Conservation (phyloP, 129 eudicot genomes). For the Oenanthe sinensis region DNA sequence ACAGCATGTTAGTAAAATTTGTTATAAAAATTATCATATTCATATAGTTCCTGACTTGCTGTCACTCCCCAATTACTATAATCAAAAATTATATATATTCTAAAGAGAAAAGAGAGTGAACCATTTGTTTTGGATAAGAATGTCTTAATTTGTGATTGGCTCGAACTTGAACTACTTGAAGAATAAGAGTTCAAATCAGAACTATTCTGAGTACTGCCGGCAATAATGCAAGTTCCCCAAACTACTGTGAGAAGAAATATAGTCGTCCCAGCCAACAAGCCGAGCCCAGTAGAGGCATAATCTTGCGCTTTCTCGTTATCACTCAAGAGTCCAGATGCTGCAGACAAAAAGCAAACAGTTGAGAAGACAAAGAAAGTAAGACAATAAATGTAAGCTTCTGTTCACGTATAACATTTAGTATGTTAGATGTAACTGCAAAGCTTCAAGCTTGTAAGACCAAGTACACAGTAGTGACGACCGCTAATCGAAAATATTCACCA, state of each 20-base stretch:
- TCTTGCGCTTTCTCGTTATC: conserved; percentile 49
- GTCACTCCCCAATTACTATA: background rate
- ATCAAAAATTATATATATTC: background rate
- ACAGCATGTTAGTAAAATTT: background rate
- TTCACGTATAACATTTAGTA: background rate
- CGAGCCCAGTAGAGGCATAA: conserved; percentile 61
- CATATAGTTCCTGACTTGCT: background rate
- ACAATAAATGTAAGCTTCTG: background rate
- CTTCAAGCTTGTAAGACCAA: background rate
- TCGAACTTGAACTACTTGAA: conserved; percentile 12
- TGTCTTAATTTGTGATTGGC: conserved; percentile 18
- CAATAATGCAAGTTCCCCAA: conserved; percentile 75
- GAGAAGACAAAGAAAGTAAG: background rate
- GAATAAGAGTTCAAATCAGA: conserved; percentile 2
- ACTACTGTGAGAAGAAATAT: conserved; percentile 56
- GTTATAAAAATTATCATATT: background rate
- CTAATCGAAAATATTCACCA: background rate
- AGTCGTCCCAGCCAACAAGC: conserved; percentile 69
- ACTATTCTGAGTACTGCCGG: conserved; percentile 29
- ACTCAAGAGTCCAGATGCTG: conserved; percentile 61
- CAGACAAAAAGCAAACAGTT: conserved; percentile 5
- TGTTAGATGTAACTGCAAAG: background rate
- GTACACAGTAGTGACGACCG: background rate
- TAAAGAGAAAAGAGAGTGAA: conserved; percentile 17
- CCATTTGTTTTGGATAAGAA: conserved; percentile 27